Percentiles rank a stretch among this genome's conserved stretches.
Evolutionary conservation across 225 moss, liverwort and hornwort species (phyloP).

Genomic region (Sphagnum tenellum): DNA sequence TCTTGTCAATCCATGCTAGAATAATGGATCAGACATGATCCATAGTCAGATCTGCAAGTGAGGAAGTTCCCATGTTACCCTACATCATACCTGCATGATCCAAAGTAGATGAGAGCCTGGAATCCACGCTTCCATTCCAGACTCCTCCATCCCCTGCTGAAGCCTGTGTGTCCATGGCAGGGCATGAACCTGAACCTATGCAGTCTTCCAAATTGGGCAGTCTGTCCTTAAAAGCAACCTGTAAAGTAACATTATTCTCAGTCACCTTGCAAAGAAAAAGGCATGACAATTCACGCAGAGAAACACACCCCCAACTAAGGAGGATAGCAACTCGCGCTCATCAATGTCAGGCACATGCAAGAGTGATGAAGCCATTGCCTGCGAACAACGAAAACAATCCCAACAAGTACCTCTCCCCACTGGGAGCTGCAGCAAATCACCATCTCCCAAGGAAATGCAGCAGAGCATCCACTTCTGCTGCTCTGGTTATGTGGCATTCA

Average conservation of each 20-base stretch:
- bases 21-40: neutral
- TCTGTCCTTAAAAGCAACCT: constrained; percentile 2
- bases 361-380: too few species aligned
- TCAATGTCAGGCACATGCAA: neutral
- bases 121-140: neutral
- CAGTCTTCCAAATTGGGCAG: neutral
- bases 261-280: neutral
- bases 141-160: neutral
- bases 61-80: too few species aligned
- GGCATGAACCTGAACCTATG: neutral
- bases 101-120: neutral
- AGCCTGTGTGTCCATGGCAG: too few species aligned
- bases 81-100: constrained; percentile 15
- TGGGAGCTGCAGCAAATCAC: neutral
- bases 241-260: constrained; percentile 1
- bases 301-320: neutral
- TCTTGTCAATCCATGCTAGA: too few species aligned
- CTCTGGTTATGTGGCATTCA: too few species aligned
- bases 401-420: neutral
- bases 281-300: neutral
- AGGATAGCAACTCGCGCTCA: too few species aligned
- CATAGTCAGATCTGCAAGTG: neutral
- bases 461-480: too few species aligned
- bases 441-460: too few species aligned
- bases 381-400: neutral